Base-by-base conservation (phyloP, 495 filamentous ascomycete species). In the Podospora tetraspora region DNA sequence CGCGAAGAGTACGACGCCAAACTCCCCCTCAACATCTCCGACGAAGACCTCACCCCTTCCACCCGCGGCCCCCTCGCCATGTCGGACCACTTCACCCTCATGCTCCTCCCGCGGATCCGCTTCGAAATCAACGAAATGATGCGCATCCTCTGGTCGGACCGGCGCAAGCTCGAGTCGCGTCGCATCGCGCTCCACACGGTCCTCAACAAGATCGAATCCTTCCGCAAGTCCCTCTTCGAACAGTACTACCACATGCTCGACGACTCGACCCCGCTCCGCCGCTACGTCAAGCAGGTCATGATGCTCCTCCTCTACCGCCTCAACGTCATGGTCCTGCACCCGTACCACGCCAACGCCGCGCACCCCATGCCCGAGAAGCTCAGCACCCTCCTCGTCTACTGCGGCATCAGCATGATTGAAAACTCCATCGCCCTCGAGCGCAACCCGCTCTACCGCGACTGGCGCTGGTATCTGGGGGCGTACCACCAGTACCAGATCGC, bases 111-210 rank as follows among this genome's bases (percentile, higher is more conserved):
- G 0, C 76, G 87, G 4, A 89, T 93, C 68, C 85, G 89, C 7
- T 89, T 90, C 70, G 88, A 92, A 73, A 85, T 87, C 72, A 89
- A 88, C 72, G 89, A 92, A 74, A 90, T 92, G 83, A 86, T 88
- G 73, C 85, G 91, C 10, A 77, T 79, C 32, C 81, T 90, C 73
- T 90, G 87, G 85, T 73, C 84, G 16, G 88, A 91, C 70, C 81
- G 88, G 37, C 80, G 83, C 25, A 82, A 84, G 62, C 77, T 91
- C n/a, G 87, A 90, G 70, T 78, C 79, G 57, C 84, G 83, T 69
- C 84, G 85, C 74, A 87, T 86, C 34, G 85, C 81, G 30, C 75
- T 89, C 23, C 84, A 83, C 3, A 79, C 82, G 1, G 75, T 88
- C 43, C 76, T 91, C 16, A 75, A 79, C 61, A 89, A 87, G 71